Conservation (phyloP, 306 rosid species). For the Lathyrus oleraceus region DNA sequence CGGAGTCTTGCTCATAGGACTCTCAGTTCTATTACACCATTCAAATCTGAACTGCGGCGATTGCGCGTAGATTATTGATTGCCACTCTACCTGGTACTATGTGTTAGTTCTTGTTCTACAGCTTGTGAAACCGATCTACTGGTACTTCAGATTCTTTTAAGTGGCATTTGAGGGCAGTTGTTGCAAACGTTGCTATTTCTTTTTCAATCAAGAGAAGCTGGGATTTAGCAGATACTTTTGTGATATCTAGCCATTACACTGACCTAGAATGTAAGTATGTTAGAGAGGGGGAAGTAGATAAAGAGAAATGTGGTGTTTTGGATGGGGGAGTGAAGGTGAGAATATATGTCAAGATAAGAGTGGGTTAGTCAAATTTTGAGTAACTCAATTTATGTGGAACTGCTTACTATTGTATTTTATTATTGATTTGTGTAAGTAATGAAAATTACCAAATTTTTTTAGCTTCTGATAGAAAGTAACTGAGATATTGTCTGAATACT, state of each 20-base stretch:
- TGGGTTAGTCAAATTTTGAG: constrained; percentile 35
- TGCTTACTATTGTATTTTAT: constrained; percentile 47
- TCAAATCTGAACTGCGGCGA: constrained; percentile 79
- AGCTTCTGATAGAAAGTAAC: background rate
- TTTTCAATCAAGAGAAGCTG: constrained; percentile 48
- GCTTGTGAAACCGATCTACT: constrained; percentile 34
- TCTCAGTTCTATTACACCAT: constrained; percentile 64
- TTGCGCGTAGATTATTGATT: constrained; percentile 68
- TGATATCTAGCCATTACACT: constrained; percentile 34
- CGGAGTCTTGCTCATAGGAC: constrained; percentile 83
- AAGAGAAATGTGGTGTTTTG: constrained; percentile 31
- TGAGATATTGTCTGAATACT: no score
- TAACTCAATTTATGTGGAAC: constrained; percentile 21
- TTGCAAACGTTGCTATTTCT: constrained; percentile 40
- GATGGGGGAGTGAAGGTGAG: constrained; percentile 15
- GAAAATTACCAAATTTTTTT: constrained; percentile 34
- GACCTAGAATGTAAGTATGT: constrained; percentile 32
- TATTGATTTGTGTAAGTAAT: constrained; percentile 49
- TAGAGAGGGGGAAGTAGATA: constrained; percentile 26
- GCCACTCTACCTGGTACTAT: constrained; percentile 8
- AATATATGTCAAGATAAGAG: constrained; percentile 17
- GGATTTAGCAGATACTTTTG: constrained; percentile 39
- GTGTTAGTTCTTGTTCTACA: constrained; percentile 18
- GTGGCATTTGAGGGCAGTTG: constrained; percentile 13
- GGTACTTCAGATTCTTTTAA: constrained; percentile 17